These are phyloP conservation scores for Paralagenidium karlingii DNA, from an alignment of 352 stramenopile species.

Conservation along the genomic window DNA sequence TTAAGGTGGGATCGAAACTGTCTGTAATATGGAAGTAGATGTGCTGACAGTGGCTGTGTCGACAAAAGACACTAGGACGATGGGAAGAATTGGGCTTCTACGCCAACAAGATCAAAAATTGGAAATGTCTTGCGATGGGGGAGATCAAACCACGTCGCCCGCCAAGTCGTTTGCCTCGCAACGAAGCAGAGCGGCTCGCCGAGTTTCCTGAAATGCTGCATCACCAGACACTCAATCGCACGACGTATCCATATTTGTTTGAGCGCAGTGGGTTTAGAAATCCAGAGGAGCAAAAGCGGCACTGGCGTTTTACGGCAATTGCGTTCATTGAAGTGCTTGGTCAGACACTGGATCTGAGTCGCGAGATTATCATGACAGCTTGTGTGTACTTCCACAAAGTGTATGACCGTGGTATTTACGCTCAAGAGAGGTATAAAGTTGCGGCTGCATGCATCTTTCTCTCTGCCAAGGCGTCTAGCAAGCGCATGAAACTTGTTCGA, in stretches of 20 bases:
- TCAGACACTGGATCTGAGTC: constrained; percentile 46
- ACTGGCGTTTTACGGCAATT: constrained; percentile 69
- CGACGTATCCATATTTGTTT: constrained; percentile 63
- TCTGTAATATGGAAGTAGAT: too few species aligned
- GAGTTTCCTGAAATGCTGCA: constrained; percentile 49
- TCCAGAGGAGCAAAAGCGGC: constrained; percentile 56
- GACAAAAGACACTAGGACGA: constrained; percentile 43
- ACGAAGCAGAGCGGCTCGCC: constrained; percentile 45
- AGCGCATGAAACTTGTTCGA: constrained; percentile 77
- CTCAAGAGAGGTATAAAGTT: constrained; percentile 67
- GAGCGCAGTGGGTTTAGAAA: constrained; percentile 43
- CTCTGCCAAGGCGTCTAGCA: constrained; percentile 67
- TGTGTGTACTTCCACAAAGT: constrained; percentile 71
- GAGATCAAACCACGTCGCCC: constrained; percentile 50
- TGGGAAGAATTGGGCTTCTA: constrained; percentile 80
- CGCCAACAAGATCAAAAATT: constrained; percentile 57
- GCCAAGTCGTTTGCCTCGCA: constrained; percentile 33
- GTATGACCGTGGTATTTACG: constrained; percentile 73
- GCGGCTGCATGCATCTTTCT: constrained; percentile 73
- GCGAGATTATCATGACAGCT: constrained; percentile 57
- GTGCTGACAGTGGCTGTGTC: too few species aligned
- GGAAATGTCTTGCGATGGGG: constrained; percentile 60
- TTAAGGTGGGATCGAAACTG: constrained; percentile 30
- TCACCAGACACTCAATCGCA: constrained; percentile 49
- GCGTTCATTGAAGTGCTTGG: constrained; percentile 73